These are phyloP conservation scores for Microsporum ferrugineum DNA, from an alignment of 2,329 filamentous ascomycete species.

Conservation along the genomic window DNA sequence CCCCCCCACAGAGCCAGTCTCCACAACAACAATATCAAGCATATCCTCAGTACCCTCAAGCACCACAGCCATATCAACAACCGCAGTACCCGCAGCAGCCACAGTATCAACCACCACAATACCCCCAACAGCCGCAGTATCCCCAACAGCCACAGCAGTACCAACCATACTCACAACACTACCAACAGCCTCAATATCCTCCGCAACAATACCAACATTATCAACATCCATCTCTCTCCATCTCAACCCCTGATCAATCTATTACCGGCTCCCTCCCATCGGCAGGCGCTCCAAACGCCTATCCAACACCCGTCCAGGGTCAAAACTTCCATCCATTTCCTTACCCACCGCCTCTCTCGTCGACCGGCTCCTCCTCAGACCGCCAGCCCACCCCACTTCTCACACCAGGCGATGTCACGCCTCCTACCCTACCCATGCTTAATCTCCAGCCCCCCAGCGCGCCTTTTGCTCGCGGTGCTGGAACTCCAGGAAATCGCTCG, in stretches of 20 bases:
- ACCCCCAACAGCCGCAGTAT: slow-evolving; percentile 2
- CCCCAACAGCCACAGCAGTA: background rate
- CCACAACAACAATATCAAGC: background rate
- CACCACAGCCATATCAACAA: background rate
- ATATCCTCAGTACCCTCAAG: background rate
- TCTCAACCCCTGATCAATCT: background rate
- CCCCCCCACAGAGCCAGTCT: background rate
- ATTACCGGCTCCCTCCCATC: background rate
- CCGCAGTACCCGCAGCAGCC: background rate
- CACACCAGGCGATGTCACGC: slow-evolving; percentile 19
- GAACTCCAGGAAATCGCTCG: slow-evolving; percentile 26
- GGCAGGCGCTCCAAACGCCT: background rate
- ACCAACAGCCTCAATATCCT: slow-evolving; percentile 6
- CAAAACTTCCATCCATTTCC: background rate
- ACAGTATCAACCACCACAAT: background rate
- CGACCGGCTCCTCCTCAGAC: slow-evolving; percentile 17
- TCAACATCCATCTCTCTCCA: background rate
- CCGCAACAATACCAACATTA: slow-evolving; percentile 2
- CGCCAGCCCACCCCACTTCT: slow-evolving; percentile 24
- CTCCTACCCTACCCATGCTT: slow-evolving; percentile 21
- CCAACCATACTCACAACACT: background rate
- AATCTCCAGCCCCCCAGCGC: slow-evolving; percentile 21
- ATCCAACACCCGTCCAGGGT: background rate
- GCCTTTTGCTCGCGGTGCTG: slow-evolving; percentile 17
- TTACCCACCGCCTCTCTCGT: slow-evolving; percentile 14